Evolutionary conservation across 2,329 filamentous ascomycete genomes (phyloP).

Genomic region (Chrysoporthe puriensis): DNA sequence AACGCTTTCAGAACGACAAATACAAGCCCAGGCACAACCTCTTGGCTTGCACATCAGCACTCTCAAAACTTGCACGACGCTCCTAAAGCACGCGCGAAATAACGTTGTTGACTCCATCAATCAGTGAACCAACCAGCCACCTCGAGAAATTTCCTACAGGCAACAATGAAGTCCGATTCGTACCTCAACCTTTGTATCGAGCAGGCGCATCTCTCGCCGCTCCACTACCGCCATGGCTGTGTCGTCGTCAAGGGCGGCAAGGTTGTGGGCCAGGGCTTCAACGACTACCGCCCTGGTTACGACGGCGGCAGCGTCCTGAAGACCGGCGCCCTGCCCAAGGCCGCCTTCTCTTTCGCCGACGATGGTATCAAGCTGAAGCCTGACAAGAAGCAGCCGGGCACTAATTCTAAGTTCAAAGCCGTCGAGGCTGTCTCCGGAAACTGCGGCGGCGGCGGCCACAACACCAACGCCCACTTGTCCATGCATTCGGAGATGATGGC

Average conservation of each 20-base stretch:
- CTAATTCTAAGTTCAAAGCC: constrained; percentile 41
- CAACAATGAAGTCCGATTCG: constrained; percentile 40
- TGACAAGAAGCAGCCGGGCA: constrained; percentile 25
- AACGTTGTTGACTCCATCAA: background rate
- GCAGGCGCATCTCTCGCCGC: constrained; percentile 53
- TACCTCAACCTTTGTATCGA: constrained; percentile 55
- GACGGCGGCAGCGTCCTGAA: constrained; percentile 51
- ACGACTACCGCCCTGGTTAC: constrained; percentile 53
- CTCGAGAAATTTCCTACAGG: background rate
- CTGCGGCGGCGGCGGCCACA: constrained; percentile 38
- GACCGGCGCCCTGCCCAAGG: constrained; percentile 45
- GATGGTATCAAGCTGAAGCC: constrained; percentile 38
- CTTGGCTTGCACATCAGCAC: background rate
- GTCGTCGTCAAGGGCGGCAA: constrained; percentile 54
- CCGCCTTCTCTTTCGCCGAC: constrained; percentile 42
- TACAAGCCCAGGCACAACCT: background rate
- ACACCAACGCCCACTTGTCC: constrained; percentile 48
- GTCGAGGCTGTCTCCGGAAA: constrained; percentile 39
- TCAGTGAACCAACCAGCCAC: background rate
- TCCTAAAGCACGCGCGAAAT: constrained; percentile 2
- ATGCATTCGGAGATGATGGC: constrained; percentile 63
- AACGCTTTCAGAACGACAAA: background rate
- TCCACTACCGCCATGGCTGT: constrained; percentile 53
- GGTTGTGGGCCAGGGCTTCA: constrained; percentile 55
- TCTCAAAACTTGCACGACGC: background rate